Evolutionary conservation across 345 rosid species (phyloP).

Genomic region (Eucalyptus rudis): DNA sequence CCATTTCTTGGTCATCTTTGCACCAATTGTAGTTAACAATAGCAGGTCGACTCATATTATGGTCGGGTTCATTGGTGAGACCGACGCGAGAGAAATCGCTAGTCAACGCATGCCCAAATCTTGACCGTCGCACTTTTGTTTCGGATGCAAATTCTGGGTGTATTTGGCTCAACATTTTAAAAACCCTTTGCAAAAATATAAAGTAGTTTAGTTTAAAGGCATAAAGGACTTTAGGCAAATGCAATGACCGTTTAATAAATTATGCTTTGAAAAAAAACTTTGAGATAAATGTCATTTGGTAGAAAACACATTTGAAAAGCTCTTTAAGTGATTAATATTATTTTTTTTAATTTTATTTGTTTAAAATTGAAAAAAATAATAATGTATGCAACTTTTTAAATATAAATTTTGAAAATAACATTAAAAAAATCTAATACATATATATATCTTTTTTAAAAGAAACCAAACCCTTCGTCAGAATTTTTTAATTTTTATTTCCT

Average conservation of each 20-base stretch:
- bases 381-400: too few species aligned
- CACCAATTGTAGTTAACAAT: neutral
- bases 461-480: too few species aligned
- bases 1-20: neutral
- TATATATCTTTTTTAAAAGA: too few species aligned
- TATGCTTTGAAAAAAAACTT: accelerated
- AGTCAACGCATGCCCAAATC: neutral
- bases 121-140: accelerated
- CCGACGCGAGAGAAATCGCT: accelerated
- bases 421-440: too few species aligned
- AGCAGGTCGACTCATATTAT: neutral
- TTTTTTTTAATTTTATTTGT: too few species aligned
- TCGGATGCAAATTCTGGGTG: accelerated
- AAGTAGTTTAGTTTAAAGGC: accelerated
- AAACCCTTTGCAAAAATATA: accelerated
- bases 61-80: neutral
- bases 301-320: accelerated
- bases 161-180: accelerated
- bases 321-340: too few species aligned
- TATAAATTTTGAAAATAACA: too few species aligned
- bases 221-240: too few species aligned
- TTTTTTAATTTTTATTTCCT: too few species aligned
- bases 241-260: accelerated
- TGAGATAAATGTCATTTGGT: accelerated
- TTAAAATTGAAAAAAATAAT: too few species aligned